Base-by-base conservation (phyloP, 192 early-diverging fungal species). In the Cetraspora pellucida region DNA sequence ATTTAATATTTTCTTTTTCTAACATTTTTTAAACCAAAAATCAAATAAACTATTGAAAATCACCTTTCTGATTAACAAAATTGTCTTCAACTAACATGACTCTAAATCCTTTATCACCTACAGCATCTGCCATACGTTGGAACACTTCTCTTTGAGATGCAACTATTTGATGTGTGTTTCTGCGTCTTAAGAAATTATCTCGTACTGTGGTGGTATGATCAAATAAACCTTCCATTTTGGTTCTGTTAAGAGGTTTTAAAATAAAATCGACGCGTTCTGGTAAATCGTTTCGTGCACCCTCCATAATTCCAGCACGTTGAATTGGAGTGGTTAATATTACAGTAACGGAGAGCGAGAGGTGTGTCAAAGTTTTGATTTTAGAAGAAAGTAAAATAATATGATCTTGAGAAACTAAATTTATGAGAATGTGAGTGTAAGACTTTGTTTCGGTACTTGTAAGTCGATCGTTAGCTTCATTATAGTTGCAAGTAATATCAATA, bases 1-100 rank as follows among this genome's bases (percentile, higher is more conserved):
- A 66, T 66, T 17, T 17, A 30, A 6, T 16, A 45, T 0, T 43
- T 17, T 31, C 10, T 43, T 17, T 43, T 37, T n/a, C 10, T 66
- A 7, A 16, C 43, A 28, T 61, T 21, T 61, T 4, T 28, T 19
- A 25, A 61, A 27, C 27, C 13, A 14, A 25, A 61, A 28, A 21
- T n/a, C n/a, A n/a, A 13, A 43, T 0, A 25, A 17, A 25, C 5
- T 1, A 54, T 52, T 28, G 44, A 71, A 7, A 49, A 11, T 30
- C 30, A 72, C 70, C 70, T 75, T 87, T 89, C 72, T 89, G 87
- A 72, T 89, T 89, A 54, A 86, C 85, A 66, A 83, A 71, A 63
- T 89, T 85, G 72, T 89, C 87, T 81, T 89, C 87, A 28, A 85
- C 85, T n/a, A 89, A 68, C 44, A 89, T 64, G 16, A 89, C 82